These are phyloP conservation scores for Rhodomyrtus tomentosa DNA, from an alignment of 345 rosid species.

Conservation along the genomic window DNA sequence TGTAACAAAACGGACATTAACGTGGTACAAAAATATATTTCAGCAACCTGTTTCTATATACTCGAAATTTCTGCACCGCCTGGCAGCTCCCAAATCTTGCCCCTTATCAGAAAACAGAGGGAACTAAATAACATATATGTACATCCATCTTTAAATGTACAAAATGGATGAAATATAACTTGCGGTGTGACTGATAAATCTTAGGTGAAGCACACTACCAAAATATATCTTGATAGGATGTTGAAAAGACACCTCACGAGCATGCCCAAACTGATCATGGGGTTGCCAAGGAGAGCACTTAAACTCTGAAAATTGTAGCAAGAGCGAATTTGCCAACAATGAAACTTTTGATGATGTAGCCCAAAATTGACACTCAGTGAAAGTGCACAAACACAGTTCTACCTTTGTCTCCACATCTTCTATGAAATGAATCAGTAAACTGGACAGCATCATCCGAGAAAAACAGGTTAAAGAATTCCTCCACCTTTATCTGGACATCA, in stretches of 20 bases:
- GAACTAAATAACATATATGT: background rate
- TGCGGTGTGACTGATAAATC: background rate
- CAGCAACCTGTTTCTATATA: conserved; percentile 64
- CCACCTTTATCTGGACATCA: conserved; percentile 65
- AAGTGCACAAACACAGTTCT: background rate
- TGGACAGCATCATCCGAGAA: conserved; percentile 54
- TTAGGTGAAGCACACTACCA: conserved; percentile 27
- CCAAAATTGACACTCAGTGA: background rate
- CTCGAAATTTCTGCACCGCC: conserved; percentile 74
- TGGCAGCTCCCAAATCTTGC: conserved; percentile 89
- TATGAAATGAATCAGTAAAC: conserved; percentile 74
- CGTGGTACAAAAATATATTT: background rate
- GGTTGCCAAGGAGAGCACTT: conserved; percentile 68
- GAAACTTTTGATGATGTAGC: background rate
- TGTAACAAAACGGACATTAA: background rate
- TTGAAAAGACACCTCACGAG: conserved; percentile 73
- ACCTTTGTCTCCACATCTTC: conserved; percentile 92
- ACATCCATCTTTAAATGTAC: background rate
- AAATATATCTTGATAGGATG: conserved; percentile 95
- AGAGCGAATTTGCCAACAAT: background rate
- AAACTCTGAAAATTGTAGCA: conserved; percentile 46
- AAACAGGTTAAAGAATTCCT: conserved; percentile 66
- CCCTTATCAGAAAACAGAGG: conserved; percentile 24
- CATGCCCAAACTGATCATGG: conserved; percentile 62
- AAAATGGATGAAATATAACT: background rate